Evolutionary conservation across 2,329 filamentous ascomycete genomes (phyloP).

Genomic region (Xylariomycetidae sp.): DNA sequence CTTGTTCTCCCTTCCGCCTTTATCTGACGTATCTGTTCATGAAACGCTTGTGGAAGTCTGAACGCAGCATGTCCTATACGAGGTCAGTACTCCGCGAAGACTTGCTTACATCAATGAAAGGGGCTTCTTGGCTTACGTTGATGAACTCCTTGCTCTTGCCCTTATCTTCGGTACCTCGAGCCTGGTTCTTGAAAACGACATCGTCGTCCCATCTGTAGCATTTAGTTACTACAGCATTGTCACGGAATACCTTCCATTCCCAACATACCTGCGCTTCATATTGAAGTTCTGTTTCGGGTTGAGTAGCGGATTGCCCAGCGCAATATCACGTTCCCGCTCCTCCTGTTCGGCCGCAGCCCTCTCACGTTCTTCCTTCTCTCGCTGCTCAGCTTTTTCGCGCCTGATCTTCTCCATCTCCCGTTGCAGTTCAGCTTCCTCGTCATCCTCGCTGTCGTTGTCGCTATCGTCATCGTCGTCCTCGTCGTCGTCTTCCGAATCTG

Average conservation of each 20-base stretch:
- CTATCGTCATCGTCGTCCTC: constrained; percentile 44
- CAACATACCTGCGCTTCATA: constrained; percentile 61
- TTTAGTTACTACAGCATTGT: background rate
- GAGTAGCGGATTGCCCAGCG: constrained; percentile 83
- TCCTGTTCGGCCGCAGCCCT: constrained; percentile 76
- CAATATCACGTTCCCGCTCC: constrained; percentile 79
- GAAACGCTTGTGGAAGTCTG: constrained; percentile 96
- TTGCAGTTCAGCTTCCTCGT: constrained; percentile 83
- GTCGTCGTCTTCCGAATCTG: constrained; percentile 58
- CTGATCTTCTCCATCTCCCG: constrained; percentile 93
- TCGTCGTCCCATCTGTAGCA: constrained; percentile 85
- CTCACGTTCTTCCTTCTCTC: constrained; percentile 77
- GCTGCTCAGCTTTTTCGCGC: constrained; percentile 73
- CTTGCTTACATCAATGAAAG: constrained; percentile 2
- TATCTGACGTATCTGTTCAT: constrained; percentile 68
- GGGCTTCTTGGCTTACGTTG: constrained; percentile 59
- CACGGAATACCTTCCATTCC: background rate
- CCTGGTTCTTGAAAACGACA: constrained; percentile 98
- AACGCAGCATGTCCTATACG: constrained; percentile 71
- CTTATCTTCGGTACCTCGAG: constrained; percentile 87
- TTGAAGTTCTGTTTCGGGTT: constrained; percentile 78
- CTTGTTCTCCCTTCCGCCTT: constrained; percentile 5
- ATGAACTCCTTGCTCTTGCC: constrained; percentile 90
- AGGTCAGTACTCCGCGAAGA: too few relatives aligned
- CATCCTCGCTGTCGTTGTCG: constrained; percentile 54